Evolutionary conservation across 352 stramenopile species (phyloP).

Genomic region (Achlya hypogyna): DNA sequence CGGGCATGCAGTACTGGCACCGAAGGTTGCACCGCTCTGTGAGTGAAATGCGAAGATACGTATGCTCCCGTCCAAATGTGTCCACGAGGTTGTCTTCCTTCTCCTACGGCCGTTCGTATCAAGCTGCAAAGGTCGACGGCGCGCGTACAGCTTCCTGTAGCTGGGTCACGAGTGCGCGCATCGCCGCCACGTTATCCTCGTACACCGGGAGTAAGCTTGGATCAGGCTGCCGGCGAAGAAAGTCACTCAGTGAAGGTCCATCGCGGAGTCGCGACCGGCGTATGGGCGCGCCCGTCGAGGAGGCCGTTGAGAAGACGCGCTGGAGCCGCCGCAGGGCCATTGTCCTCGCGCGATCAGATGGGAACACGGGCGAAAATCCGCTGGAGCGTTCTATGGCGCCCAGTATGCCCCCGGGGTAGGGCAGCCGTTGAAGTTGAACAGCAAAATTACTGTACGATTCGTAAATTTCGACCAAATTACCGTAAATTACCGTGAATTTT

Average conservation of each 20-base stretch:
- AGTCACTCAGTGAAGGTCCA: conserved; percentile 4
- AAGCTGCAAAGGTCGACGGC: neutral
- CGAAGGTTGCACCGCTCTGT: conserved; percentile 95
- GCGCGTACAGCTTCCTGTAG: neutral
- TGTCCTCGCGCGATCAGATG: too few species aligned
- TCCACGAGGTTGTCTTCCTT: conserved; percentile 48
- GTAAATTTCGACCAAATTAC: too few species aligned
- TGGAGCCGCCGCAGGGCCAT: too few species aligned
- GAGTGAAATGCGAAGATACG: conserved; percentile 93
- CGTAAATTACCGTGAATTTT: too few species aligned
- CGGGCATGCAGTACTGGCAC: conserved; percentile 96
- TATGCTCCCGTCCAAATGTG: conserved; percentile 85
- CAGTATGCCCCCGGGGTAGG: too few species aligned
- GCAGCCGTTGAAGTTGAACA: too few species aligned
- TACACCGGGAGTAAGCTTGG: neutral
- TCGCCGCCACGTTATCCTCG: neutral
- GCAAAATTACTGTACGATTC: too few species aligned
- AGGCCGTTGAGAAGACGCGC: too few species aligned
- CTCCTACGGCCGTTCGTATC: neutral
- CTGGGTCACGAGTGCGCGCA: neutral
- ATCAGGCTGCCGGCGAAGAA: neutral
- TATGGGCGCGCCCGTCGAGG: too few species aligned
- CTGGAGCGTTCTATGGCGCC: too few species aligned
- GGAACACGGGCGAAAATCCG: too few species aligned
- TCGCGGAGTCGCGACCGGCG: neutral